A percentile compares a stretch with the other conserved stretches of the same genome.
Evolutionary conservation across 2,329 filamentous ascomycete species (phyloP).

Genomic region (Parasarocladium wereldwijsianum): DNA sequence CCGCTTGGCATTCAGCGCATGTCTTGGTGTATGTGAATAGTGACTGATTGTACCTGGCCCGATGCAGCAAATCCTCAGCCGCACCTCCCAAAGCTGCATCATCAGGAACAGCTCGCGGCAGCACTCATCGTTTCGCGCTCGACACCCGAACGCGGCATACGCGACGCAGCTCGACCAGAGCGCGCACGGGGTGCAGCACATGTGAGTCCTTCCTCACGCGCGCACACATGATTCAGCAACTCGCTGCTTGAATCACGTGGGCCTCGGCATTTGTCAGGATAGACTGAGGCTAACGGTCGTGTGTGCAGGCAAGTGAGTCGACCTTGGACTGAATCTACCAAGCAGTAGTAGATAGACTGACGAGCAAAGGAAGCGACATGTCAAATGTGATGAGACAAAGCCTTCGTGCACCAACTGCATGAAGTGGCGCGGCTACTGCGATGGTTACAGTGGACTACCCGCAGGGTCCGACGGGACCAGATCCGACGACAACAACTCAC

Average conservation of each 20-base stretch:
- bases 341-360: slow-evolving; percentile 1
- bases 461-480: slow-evolving; percentile 2
- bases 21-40: slow-evolving; percentile 1
- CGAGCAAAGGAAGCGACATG: slow-evolving; percentile 20
- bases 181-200: slow-evolving; percentile 21
- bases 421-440: slow-evolving; percentile 25
- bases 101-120: slow-evolving; percentile 10
- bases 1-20: slow-evolving; percentile 3
- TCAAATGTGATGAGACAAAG: slow-evolving; percentile 27
- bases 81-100: slow-evolving; percentile 7
- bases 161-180: slow-evolving; percentile 21
- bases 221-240: not conserved
- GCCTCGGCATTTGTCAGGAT: not conserved
- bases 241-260: not conserved
- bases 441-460: slow-evolving; percentile 15
- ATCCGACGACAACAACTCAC: slow-evolving; percentile 8
- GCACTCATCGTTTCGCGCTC: slow-evolving; percentile 22
- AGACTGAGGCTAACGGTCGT: not conserved
- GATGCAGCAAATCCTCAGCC: slow-evolving; percentile 9
- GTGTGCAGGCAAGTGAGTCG: slow-evolving; percentile 9
- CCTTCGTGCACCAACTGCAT: slow-evolving; percentile 25
- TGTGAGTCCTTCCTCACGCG: slow-evolving; percentile 16
- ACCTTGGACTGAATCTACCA: slow-evolving; percentile 4
- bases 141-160: slow-evolving; percentile 22
- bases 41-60: too few relatives aligned